These are phyloP conservation scores for Trichophyton simii DNA, from an alignment of 2,329 filamentous ascomycete genomes.

Conservation along the genomic window DNA sequence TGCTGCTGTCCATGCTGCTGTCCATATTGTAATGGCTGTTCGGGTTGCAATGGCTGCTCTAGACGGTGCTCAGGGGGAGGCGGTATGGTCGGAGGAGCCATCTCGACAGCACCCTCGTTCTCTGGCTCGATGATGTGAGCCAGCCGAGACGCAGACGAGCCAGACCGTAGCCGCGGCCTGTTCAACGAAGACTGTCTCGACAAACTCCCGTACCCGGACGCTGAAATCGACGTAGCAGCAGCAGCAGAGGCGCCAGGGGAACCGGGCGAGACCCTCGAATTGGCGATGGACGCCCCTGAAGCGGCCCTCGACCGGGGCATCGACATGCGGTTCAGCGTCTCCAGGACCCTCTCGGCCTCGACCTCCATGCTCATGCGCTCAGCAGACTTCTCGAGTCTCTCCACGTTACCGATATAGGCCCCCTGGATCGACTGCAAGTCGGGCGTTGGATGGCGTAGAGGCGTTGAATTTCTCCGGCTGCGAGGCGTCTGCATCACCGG, in stretches of 20 bases:
- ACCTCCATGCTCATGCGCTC: constrained; percentile 36
- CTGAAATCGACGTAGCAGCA: neutral
- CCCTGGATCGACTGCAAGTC: constrained; percentile 40
- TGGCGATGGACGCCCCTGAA: constrained; percentile 30
- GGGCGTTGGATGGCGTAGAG: constrained; percentile 37
- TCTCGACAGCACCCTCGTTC: constrained; percentile 20
- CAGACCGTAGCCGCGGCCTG: constrained; percentile 23
- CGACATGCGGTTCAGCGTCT: neutral
- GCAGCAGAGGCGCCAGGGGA: neutral
- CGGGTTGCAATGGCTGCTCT: neutral
- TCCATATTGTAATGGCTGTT: neutral
- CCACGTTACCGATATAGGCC: constrained; percentile 39
- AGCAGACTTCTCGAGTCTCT: constrained; percentile 37
- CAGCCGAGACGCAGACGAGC: constrained; percentile 27
- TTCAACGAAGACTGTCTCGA: constrained; percentile 29
- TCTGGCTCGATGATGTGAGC: constrained; percentile 30
- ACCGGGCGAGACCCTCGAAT: constrained; percentile 25
- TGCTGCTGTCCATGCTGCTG: neutral
- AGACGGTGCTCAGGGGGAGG: constrained; percentile 4
- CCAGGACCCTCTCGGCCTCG: constrained; percentile 26
- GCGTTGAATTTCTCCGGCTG: constrained; percentile 27
- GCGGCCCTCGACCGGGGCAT: constrained; percentile 18
- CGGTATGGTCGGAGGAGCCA: constrained; percentile 11
- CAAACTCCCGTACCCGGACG: constrained; percentile 20
- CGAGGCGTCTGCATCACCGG: constrained; percentile 28